Evolutionary conservation across 176 grass and related monocot genomes (phyloP), one percentile per base, ranked within the genome.

Genomic region (Raddia guianensis): DNA sequence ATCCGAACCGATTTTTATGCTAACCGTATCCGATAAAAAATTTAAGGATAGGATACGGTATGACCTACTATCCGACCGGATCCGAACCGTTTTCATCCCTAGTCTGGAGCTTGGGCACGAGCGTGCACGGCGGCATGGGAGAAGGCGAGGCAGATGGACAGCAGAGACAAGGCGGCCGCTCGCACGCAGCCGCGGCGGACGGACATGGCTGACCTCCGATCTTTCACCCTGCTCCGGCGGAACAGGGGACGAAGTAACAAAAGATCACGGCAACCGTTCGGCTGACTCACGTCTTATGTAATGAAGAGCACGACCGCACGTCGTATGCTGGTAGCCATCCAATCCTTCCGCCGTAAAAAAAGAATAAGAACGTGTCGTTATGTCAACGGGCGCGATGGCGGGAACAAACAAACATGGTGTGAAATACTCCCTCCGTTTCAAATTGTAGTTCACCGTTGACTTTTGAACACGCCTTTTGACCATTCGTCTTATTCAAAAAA

Each of bases 191-290:
- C 37, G 0, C 45, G 53, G 72, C 35, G 10, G 27, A 27, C 27
- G 53, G 37, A 75, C 72, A 75, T 75, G 72, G 33, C 52, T 50
- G 68, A 51, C 48, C 71, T 37, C 33, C 49, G n/a, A 49, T 11
- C 50, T 13, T 11, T 27, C 27, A 27, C 1, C 13, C 16, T 15
- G 10, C 52, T 74, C 35, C 72, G 19, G 20, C 53, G 37, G 45
- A 45, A 75, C 6, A 75, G 54, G 35, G 9, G 7, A 73, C 72
- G 54, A 59, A 27, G 27, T 27, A 1, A 27, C 27, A 27, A 27
- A 1, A 27, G 27, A 27, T 27, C 1, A 27, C 27, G 1, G 27
- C 27, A 27, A 27, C 1, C 27, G 27, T 27, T 27, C 27, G 27
- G 27, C 27, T 27, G 27, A 27, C 27, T 27, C 27, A 27, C 27